Conservation (phyloP, 768 basidiomycete genomes). For the Macrocybe gigantea region DNA sequence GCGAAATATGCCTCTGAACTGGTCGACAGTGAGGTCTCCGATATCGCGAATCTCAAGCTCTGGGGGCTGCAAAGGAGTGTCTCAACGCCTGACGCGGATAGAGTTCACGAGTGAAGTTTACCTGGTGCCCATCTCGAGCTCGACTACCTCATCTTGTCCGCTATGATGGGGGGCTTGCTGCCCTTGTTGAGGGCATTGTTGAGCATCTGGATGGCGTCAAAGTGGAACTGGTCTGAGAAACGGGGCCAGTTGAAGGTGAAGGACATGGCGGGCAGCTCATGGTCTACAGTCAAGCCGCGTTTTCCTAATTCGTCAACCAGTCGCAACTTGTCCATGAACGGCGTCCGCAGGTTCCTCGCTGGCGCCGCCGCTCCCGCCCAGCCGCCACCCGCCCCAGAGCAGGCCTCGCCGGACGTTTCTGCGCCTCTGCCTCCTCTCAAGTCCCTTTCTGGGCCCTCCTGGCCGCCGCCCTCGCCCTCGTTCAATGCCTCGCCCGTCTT, state of each 20-base stretch:
- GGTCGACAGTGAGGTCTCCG: conserved; percentile 91
- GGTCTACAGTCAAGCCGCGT: conserved; percentile 1
- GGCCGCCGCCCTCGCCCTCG: conserved; percentile 39
- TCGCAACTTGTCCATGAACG: conserved; percentile 47
- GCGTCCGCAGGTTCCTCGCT: conserved; percentile 60
- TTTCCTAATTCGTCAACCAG: background rate
- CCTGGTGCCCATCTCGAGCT: conserved; percentile 99
- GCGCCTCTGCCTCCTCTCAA: conserved; percentile 19
- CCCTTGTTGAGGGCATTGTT: conserved; percentile 97
- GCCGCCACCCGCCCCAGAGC: conserved; percentile 16
- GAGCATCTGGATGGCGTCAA: conserved; percentile 95
- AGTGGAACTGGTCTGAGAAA: conserved; percentile 95
- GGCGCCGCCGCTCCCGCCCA: conserved; percentile 29
- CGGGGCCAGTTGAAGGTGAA: conserved; percentile 96
- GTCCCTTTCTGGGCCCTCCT: conserved; percentile 28
- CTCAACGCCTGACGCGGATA: conserved; percentile 1
- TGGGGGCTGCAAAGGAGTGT: conserved; percentile 62
- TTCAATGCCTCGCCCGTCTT: conserved; percentile 18
- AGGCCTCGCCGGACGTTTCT: conserved; percentile 12
- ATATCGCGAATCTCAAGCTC: conserved; percentile 97
- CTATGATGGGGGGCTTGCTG: conserved; percentile 94
- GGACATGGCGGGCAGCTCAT: conserved; percentile 46
- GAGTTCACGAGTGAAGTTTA: conserved; percentile 24
- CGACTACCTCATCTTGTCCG: conserved; percentile 97
- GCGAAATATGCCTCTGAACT: conserved; percentile 95